Conservation (phyloP, 2,329 filamentous ascomycete species). For the Endothia cerciana region DNA sequence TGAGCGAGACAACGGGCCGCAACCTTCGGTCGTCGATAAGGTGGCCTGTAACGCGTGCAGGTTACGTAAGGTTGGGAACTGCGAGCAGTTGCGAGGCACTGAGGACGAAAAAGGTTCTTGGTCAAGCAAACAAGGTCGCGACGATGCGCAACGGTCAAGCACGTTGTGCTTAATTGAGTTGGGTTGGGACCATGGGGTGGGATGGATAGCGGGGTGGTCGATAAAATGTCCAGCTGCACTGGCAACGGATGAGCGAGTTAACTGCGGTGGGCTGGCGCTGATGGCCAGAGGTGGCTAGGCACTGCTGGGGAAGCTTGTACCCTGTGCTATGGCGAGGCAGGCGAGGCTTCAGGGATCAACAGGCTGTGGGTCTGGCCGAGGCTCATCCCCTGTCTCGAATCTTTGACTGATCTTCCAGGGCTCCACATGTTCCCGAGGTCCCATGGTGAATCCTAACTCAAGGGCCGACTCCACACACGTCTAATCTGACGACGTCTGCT, state of each 20-base stretch:
- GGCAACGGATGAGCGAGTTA: slow-evolving; percentile 14
- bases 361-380: background rate
- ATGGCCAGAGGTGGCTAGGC: no score
- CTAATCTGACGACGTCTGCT: background rate
- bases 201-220: background rate
- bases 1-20: background rate
- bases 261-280: no score
- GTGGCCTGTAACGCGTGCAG: background rate
- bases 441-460: background rate
- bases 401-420: background rate
- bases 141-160: slow-evolving; percentile 3
- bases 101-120: no score
- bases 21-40: background rate
- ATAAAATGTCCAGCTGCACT: slow-evolving; percentile 14
- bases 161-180: slow-evolving; percentile 16
- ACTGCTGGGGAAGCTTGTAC: no score
- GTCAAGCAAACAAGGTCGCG: background rate
- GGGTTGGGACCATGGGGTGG: background rate
- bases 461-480: background rate
- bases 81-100: no score
- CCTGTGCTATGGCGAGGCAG: background rate
- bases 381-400: background rate
- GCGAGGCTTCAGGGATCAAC: background rate
- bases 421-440: slow-evolving; percentile 4
- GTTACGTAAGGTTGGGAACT: background rate